phyloP scores from a whole-genome alignment of 1,139 yeast genomes.

The Hanseniaspora gamundiae region DNA sequence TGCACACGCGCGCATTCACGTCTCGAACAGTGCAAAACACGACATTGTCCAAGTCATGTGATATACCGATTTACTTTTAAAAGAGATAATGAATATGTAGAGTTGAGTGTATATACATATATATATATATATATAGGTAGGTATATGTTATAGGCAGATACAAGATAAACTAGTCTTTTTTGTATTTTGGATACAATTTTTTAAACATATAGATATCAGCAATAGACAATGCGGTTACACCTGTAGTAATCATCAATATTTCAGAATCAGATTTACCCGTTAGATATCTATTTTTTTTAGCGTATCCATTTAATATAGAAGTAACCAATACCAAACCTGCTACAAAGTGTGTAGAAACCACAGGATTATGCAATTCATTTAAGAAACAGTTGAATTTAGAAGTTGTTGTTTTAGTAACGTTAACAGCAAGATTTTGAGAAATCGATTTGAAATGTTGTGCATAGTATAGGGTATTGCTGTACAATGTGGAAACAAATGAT shows the following conservation, averaged over 20 bases:
- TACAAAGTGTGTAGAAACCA: slow-evolving; percentile 41
- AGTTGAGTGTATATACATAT: too few species aligned
- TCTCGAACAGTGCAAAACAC: too few species aligned
- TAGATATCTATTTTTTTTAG: slow-evolving; percentile 31
- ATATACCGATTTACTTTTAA: too few species aligned
- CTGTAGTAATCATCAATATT: slow-evolving; percentile 40
- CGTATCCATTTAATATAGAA: slow-evolving; percentile 39
- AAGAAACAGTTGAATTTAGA: slow-evolving; percentile 4
- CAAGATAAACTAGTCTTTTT: too few species aligned
- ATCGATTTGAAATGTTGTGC: too few species aligned
- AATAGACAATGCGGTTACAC: slow-evolving; percentile 42
- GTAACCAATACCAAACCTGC: slow-evolving; percentile 39
- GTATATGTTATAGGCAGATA: too few species aligned
- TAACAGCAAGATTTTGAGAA: not conserved
- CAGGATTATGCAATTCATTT: slow-evolving; percentile 48
- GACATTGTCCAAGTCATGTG: too few species aligned
- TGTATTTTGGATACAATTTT: slow-evolving; percentile 40
- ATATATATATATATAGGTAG: too few species aligned
- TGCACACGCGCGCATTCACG: too few species aligned
- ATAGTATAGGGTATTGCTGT: not conserved
- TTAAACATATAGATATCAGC: slow-evolving; percentile 43
- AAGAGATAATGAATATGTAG: too few species aligned
- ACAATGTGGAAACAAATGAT: not conserved
- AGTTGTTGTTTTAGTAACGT: not conserved
- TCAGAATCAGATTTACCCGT: slow-evolving; percentile 35